These are phyloP conservation scores for Suhomyces prunicola DNA, from an alignment of 805 yeast genomes.

Conservation along the genomic window DNA sequence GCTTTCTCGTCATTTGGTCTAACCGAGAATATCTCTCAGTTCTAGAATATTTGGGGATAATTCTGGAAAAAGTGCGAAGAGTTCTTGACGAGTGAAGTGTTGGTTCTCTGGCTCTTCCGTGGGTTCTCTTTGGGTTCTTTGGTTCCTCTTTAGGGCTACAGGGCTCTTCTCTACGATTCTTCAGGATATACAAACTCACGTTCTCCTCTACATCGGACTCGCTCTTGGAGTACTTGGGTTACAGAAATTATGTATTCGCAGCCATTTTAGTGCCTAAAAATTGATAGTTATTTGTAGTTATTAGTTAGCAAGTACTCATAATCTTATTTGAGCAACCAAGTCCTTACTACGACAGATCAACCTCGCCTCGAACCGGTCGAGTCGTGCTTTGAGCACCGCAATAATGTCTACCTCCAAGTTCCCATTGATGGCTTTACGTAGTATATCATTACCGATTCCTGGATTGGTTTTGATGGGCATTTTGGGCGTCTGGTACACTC, in stretches of 20 bases:
- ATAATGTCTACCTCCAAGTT: conserved; percentile 45
- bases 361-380: conserved; percentile 41
- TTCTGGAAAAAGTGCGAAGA: neutral
- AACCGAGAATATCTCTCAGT: neutral
- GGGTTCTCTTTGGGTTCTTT: no score
- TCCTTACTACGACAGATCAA: conserved; percentile 47
- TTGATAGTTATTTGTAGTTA: neutral
- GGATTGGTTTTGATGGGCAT: conserved; percentile 47
- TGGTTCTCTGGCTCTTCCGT: no score
- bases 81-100: no score
- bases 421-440: conserved; percentile 51
- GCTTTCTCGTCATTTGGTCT: neutral
- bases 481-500: conserved; percentile 47
- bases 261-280: neutral
- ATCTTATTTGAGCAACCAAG: conserved; percentile 15
- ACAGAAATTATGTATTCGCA: neutral
- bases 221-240: no score
- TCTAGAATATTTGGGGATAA: neutral
- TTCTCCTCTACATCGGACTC: no score
- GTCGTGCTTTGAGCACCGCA: conserved; percentile 39
- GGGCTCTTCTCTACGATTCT: no score
- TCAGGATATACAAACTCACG: no score
- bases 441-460: conserved; percentile 48
- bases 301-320: neutral
- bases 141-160: no score